Conservation (phyloP, 768 basidiomycete genomes). For the Mycena galericulata region DNA sequence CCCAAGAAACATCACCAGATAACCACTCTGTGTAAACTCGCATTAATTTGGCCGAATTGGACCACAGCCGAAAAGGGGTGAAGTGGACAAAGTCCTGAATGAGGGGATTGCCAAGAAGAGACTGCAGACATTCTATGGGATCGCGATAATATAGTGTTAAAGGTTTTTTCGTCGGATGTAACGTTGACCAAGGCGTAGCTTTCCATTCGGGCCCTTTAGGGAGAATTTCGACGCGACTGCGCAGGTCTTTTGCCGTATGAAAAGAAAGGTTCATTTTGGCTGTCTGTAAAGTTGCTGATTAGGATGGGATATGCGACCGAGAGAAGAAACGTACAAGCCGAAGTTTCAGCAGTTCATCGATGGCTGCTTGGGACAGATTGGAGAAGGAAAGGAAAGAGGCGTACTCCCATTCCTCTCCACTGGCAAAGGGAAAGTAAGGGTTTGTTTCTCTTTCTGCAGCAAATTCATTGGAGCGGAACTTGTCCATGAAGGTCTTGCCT, state of each 20-base stretch:
- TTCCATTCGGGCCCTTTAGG: conserved; percentile 8
- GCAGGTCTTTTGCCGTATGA: neutral
- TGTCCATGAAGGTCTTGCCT: neutral
- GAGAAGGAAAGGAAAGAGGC: neutral
- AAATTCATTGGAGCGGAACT: neutral
- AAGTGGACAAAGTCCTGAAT: neutral
- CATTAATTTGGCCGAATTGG: conserved; percentile 18
- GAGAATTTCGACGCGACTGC: neutral
- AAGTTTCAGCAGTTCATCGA: neutral
- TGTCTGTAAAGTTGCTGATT: neutral
- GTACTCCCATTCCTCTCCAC: conserved; percentile 5
- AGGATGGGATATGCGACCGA: neutral
- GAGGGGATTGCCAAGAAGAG: neutral
- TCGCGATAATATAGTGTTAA: conserved; percentile 3
- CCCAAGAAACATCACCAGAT: conserved; percentile 37
- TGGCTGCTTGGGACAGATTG: neutral
- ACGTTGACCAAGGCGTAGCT: neutral
- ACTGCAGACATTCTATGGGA: neutral
- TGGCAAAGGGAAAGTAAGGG: neutral
- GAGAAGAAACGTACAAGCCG: neutral
- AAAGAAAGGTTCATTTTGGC: neutral
- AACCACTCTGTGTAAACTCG: conserved; percentile 40
- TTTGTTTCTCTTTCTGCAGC: neutral
- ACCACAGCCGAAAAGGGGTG: conserved; percentile 29
- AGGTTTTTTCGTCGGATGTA: neutral